A percentile compares a stretch with the other conserved stretches of the same genome.
Evolutionary conservation across 2,329 filamentous ascomycete species (phyloP).

Genomic region (Zymoseptoria brevis): DNA sequence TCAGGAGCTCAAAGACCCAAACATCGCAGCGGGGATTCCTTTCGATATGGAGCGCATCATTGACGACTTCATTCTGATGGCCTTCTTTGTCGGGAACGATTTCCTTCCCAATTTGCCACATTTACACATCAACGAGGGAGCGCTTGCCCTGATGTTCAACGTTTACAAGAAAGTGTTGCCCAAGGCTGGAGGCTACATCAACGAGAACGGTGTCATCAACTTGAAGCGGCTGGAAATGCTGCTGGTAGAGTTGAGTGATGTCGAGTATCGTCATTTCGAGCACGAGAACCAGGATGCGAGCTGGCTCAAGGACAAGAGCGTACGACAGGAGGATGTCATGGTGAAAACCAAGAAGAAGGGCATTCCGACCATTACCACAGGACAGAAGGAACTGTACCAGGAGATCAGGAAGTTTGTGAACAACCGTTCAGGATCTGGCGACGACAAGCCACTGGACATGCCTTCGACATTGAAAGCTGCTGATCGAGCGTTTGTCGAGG

Average conservation of each 20-base stretch:
- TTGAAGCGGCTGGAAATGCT: conserved; percentile 68
- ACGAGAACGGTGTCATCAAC: conserved; percentile 89
- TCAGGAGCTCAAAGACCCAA: conserved; percentile 74
- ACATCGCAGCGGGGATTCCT: conserved; percentile 57
- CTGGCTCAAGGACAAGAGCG: conserved; percentile 84
- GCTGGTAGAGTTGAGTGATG: conserved; percentile 74
- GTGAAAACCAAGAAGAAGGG: conserved; percentile 52
- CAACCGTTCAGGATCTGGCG: conserved; percentile 49
- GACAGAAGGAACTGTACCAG: conserved; percentile 75
- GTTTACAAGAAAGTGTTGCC: conserved; percentile 89
- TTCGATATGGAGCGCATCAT: conserved; percentile 96
- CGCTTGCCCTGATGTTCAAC: conserved; percentile 92
- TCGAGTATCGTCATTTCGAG: conserved; percentile 91
- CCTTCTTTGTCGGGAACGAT: conserved; percentile 98
- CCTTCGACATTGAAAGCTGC: conserved; percentile 64
- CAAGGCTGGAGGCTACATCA: conserved; percentile 86
- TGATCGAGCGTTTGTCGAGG: conserved; percentile 89
- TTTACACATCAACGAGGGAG: conserved; percentile 96
- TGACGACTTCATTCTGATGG: conserved; percentile 99
- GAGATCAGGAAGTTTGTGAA: conserved; percentile 75
- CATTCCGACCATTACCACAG: conserved; percentile 65
- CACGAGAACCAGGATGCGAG: conserved; percentile 77
- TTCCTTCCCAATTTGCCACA: conserved; percentile 95
- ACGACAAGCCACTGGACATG: conserved; percentile 59
- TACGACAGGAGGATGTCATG: conserved; percentile 60